Percentiles rank a stretch among this genome's conserved stretches.
Conservation (phyloP, 1,284 basidiomycete genomes). For the Cutaneotrichosporon curvatum region DNA sequence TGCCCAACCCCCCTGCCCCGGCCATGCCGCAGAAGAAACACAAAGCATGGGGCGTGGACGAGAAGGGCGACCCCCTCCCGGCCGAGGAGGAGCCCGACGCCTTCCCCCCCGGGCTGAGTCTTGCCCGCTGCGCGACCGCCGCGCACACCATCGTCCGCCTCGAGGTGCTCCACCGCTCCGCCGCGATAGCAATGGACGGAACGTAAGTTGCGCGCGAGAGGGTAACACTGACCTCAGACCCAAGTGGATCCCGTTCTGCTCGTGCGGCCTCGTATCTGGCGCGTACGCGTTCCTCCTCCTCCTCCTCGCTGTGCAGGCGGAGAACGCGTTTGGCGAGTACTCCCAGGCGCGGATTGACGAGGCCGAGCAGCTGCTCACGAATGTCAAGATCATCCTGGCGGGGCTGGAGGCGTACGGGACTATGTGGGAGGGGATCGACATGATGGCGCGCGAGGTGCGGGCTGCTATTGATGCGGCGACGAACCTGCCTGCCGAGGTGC, state of each 20-base stretch:
- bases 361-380: slow-evolving; percentile 43
- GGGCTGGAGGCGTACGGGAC: slow-evolving; percentile 45
- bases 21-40: slow-evolving; percentile 18
- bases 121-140: slow-evolving; percentile 43
- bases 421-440: slow-evolving; percentile 47
- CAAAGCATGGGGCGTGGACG: slow-evolving; percentile 45
- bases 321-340: slow-evolving; percentile 29
- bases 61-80: slow-evolving; percentile 19
- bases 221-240: slow-evolving; percentile 20
- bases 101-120: slow-evolving; percentile 46
- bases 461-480: slow-evolving; percentile 15
- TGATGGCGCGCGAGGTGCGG: slow-evolving; percentile 43
- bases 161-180: slow-evolving; percentile 44
- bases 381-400: slow-evolving; percentile 46
- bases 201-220: slow-evolving; percentile 25
- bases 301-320: slow-evolving; percentile 44
- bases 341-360: slow-evolving; percentile 28
- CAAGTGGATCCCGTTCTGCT: slow-evolving; percentile 47
- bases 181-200: slow-evolving; percentile 41
- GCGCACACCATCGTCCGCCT: slow-evolving; percentile 46
- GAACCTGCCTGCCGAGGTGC: slow-evolving; percentile 10
- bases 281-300: slow-evolving; percentile 46
- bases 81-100: slow-evolving; percentile 10
- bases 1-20: neutral
- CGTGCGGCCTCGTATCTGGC: slow-evolving; percentile 44